These are phyloP conservation scores for Penicillium herquei DNA, from an alignment of 495 filamentous ascomycete species.

Conservation along the genomic window DNA sequence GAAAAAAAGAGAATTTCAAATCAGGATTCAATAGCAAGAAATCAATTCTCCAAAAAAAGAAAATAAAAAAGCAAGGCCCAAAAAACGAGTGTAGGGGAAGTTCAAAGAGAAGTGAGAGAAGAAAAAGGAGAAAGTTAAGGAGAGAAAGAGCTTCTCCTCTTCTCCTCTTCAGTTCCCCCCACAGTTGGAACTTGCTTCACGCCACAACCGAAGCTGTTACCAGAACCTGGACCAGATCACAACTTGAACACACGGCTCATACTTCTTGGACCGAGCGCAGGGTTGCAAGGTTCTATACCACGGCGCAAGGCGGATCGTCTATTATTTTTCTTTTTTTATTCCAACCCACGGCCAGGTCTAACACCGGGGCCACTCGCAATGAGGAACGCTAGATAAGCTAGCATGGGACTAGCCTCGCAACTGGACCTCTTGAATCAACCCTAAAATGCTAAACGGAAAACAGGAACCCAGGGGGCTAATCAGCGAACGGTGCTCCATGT, in stretches of 20 bases:
- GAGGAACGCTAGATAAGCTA: no score
- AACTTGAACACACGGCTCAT: not conserved
- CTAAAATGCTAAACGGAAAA: not conserved
- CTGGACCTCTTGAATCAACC: not conserved
- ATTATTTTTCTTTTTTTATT: not conserved
- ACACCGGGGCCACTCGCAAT: no score
- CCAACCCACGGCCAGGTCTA: not conserved
- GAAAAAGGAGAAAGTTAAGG: conserved; percentile 4
- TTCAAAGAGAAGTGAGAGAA: conserved; percentile 1
- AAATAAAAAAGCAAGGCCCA: not conserved
- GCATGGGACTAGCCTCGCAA: no score
- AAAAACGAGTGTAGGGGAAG: conserved; percentile 10
- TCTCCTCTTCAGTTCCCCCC: not conserved
- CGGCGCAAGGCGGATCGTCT: not conserved
- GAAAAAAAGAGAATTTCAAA: conserved; percentile 2
- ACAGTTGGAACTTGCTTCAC: conserved; percentile 5
- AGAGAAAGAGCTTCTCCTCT: not conserved
- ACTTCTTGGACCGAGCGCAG: conserved; percentile 5
- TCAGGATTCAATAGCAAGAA: not conserved
- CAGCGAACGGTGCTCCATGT: conserved; percentile 12
- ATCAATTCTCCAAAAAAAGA: conserved; percentile 8
- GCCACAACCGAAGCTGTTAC: conserved; percentile 7
- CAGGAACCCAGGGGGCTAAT: conserved; percentile 1
- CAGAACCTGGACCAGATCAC: not conserved
- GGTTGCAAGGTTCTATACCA: not conserved